Evolutionary conservation across 441 rosid genomes (phyloP).

Genomic region (Pelargonium cotyledonis): DNA sequence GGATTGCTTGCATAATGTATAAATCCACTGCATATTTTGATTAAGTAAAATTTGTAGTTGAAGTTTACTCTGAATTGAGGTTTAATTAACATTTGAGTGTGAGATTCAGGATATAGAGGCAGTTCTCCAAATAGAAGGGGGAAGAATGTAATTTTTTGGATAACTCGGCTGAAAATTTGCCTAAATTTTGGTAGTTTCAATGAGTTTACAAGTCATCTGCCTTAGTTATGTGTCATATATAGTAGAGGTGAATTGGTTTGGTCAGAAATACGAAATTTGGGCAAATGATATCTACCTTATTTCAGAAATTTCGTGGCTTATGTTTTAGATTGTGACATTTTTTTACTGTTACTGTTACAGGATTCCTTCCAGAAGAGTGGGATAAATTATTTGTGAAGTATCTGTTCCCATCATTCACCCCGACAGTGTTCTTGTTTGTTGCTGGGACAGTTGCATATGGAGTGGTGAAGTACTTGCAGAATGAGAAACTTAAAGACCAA

Average conservation of each 20-base stretch:
- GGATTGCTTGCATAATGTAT: too few relatives aligned
- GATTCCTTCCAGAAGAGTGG: constrained; percentile 78
- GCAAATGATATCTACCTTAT: background rate
- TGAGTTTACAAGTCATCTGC: too few relatives aligned
- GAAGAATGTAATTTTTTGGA: too few relatives aligned
- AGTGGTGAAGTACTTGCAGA: constrained; percentile 68
- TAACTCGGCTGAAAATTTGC: too few relatives aligned
- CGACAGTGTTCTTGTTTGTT: constrained; percentile 61
- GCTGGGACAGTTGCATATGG: constrained; percentile 83
- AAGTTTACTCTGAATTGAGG: background rate
- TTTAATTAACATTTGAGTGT: background rate
- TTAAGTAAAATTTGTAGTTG: too few relatives aligned
- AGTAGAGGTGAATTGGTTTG: background rate
- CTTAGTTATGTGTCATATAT: too few relatives aligned
- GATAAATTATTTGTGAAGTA: constrained; percentile 79
- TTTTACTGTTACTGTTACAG: constrained; percentile 31
- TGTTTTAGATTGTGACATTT: constrained; percentile 12
- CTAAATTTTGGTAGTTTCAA: too few relatives aligned
- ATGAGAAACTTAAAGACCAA: constrained; percentile 56
- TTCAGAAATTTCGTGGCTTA: background rate
- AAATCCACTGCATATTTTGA: too few relatives aligned
- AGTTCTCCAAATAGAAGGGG: too few relatives aligned
- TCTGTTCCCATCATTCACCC: constrained; percentile 75
- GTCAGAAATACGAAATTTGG: background rate
- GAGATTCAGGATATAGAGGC: too few relatives aligned